Percentiles rank a stretch among this genome's conserved stretches.
phyloP scores from a whole-genome alignment of 1,284 basidiomycete genomes.

The Cystobasidiaceae sp. region DNA sequence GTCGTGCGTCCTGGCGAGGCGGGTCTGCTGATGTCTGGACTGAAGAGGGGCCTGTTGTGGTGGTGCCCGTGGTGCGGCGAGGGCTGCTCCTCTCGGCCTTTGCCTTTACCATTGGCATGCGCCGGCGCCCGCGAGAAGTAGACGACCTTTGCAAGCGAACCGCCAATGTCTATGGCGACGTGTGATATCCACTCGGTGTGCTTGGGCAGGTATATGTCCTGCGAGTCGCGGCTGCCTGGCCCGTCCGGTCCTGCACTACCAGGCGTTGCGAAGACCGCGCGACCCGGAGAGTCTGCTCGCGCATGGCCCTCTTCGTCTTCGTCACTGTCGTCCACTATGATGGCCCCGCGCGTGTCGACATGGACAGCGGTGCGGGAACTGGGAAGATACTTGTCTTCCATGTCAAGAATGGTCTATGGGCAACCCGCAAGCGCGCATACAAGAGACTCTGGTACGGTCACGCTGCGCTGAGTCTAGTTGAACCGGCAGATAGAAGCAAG shows the following conservation, averaged over 20 bases:
- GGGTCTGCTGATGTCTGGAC: constrained; percentile 20
- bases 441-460: too few relatives aligned
- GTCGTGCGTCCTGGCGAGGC: constrained; percentile 37
- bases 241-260: not conserved
- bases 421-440: too few relatives aligned
- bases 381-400: constrained; percentile 30
- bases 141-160: constrained; percentile 94
- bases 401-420: not conserved
- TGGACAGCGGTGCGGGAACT: constrained; percentile 23
- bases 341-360: constrained; percentile 25
- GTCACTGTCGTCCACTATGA: constrained; percentile 19
- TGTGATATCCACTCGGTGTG: constrained; percentile 95
- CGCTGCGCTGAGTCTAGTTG: too few relatives aligned
- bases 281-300: not conserved
- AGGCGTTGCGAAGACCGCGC: constrained; percentile 5
- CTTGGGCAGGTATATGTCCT: constrained; percentile 90
- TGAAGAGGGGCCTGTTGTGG: constrained; percentile 3
- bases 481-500: too few relatives aligned
- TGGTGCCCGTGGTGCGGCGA: not conserved
- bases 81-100: constrained; percentile 11
- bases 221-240: constrained; percentile 20
- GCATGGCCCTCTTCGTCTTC: not conserved
- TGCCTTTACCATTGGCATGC: constrained; percentile 8
- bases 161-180: constrained; percentile 92
- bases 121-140: constrained; percentile 86